Evolutionary conservation across 2,329 filamentous ascomycete species (phyloP).

Genomic region (Grosmannia clavigera): DNA sequence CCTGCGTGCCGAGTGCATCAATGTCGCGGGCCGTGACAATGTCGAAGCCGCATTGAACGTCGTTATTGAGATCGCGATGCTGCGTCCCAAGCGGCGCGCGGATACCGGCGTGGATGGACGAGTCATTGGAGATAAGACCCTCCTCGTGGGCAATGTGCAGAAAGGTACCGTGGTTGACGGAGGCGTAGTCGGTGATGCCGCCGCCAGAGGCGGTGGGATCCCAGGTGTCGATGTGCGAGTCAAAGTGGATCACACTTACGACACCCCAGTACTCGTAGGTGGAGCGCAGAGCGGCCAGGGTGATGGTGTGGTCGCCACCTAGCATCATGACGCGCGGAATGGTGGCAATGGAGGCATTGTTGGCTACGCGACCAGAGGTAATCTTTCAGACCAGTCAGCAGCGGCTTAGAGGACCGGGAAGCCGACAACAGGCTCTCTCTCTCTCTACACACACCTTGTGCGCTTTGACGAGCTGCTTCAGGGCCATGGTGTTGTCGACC

Average conservation of each 20-base stretch:
- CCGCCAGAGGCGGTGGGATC: constrained; percentile 49
- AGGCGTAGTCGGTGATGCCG: constrained; percentile 47
- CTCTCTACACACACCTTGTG: constrained; percentile 27
- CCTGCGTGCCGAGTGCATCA: constrained; percentile 54
- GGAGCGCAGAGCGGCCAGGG: constrained; percentile 48
- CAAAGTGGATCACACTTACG: constrained; percentile 48
- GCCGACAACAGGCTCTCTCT: neutral
- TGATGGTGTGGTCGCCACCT: constrained; percentile 24
- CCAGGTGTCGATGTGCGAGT: constrained; percentile 54
- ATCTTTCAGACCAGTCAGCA: constrained; percentile 2
- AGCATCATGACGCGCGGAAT: constrained; percentile 41
- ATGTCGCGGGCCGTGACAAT: constrained; percentile 52
- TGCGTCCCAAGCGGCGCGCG: constrained; percentile 37
- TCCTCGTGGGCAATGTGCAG: constrained; percentile 51
- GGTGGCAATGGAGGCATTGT: constrained; percentile 29
- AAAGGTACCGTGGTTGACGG: constrained; percentile 50
- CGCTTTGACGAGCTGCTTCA: constrained; percentile 63
- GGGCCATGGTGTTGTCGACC: constrained; percentile 62
- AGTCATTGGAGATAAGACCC: constrained; percentile 39
- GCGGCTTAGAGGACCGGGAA: neutral
- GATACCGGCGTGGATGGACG: constrained; percentile 50
- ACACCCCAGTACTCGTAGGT: constrained; percentile 41
- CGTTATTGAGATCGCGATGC: constrained; percentile 41
- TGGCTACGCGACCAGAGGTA: constrained; percentile 18
- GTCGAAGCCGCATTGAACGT: constrained; percentile 45